A percentile compares a stretch with the other conserved stretches of the same genome.
These are phyloP conservation scores for Cyberlindnera xishuangbannaensis DNA, from an alignment of 805 yeast species.

Conservation along the genomic window DNA sequence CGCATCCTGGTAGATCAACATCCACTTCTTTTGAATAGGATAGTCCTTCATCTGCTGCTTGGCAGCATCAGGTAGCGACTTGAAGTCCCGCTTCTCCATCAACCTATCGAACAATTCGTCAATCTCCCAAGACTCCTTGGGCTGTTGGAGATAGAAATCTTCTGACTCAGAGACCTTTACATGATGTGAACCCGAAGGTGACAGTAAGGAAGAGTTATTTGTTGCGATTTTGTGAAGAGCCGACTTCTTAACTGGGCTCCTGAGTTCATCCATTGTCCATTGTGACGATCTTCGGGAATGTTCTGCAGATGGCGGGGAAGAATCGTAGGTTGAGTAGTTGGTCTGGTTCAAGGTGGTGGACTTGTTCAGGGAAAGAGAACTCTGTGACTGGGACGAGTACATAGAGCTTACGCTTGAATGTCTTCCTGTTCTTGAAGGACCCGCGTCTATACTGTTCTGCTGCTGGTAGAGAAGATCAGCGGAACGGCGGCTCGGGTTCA, in stretches of 20 bases:
- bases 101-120: slow-evolving; percentile 72
- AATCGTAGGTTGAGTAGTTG: slow-evolving; percentile 16
- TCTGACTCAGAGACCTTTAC: slow-evolving; percentile 4
- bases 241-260: slow-evolving; percentile 19
- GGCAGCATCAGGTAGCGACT: slow-evolving; percentile 62
- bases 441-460: slow-evolving; percentile 5
- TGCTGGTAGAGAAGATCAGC: slow-evolving; percentile 9
- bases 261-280: slow-evolving; percentile 17
- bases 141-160: slow-evolving; percentile 48
- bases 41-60: slow-evolving; percentile 71
- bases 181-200: slow-evolving; percentile 22
- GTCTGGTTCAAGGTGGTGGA: slow-evolving; percentile 23
- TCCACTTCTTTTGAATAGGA: slow-evolving; percentile 80
- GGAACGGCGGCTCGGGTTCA: slow-evolving; percentile 6
- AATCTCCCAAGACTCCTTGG: slow-evolving; percentile 57
- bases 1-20: slow-evolving; percentile 82
- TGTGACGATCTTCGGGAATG: slow-evolving; percentile 26
- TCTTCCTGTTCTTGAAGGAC: slow-evolving; percentile 12
- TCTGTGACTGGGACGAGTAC: slow-evolving; percentile 21
- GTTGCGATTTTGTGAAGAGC: slow-evolving; percentile 23
- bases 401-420: slow-evolving; percentile 23
- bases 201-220: slow-evolving; percentile 14
- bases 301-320: slow-evolving; percentile 21
- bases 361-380: slow-evolving; percentile 24
- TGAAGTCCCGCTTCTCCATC: slow-evolving; percentile 79